phyloP scores from a whole-genome alignment of 2,329 filamentous ascomycete genomes.

The Venturia asperata region DNA sequence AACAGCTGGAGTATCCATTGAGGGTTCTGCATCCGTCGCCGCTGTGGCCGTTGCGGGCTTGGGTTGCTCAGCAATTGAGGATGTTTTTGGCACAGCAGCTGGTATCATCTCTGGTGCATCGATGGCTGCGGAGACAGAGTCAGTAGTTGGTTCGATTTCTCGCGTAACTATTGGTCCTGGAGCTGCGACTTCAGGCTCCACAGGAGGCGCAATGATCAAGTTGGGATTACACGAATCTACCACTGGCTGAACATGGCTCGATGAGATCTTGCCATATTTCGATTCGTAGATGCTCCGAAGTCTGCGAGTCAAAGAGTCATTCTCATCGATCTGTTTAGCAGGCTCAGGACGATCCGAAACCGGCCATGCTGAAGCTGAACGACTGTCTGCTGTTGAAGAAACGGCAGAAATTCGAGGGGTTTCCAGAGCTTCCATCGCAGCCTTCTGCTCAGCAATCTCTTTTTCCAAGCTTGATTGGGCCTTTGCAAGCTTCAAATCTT shows the following conservation, averaged over 20 bases:
- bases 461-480: neutral
- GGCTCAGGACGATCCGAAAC: neutral
- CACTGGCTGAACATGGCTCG: slow-evolving; percentile 12
- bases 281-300: slow-evolving; percentile 19
- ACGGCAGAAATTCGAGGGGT: neutral
- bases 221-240: slow-evolving; percentile 5
- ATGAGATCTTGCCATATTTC: slow-evolving; percentile 17
- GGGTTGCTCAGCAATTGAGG: neutral
- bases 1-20: neutral
- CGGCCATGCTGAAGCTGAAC: neutral
- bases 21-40: neutral
- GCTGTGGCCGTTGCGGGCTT: neutral
- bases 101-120: neutral
- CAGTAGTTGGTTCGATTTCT: neutral
- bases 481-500: neutral
- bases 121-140: neutral
- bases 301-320: slow-evolving; percentile 10
- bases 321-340: neutral
- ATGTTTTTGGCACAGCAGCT: neutral
- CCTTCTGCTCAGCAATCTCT: neutral
- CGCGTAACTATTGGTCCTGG: neutral
- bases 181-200: neutral
- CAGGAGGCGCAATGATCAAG: neutral
- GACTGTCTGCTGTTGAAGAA: neutral
- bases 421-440: neutral